These are phyloP conservation scores for Salix udensis DNA, from an alignment of 345 rosid genomes.

Conservation along the genomic window DNA sequence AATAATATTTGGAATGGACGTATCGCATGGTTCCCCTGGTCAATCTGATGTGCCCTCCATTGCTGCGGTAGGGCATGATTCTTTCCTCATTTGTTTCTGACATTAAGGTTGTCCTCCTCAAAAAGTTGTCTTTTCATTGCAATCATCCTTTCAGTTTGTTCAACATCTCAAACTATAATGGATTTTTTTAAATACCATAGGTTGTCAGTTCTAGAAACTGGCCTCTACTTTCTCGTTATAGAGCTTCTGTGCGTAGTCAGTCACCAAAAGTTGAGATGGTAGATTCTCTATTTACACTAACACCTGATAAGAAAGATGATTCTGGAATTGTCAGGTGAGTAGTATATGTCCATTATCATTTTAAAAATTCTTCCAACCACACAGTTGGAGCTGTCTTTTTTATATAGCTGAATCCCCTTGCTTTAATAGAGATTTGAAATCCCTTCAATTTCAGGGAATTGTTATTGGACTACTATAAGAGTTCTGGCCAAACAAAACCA, in stretches of 20 bases:
- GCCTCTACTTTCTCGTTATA: constrained; percentile 20
- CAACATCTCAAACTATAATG: neutral
- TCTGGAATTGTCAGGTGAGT: constrained; percentile 22
- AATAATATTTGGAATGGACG: constrained; percentile 29
- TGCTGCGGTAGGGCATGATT: constrained; percentile 20
- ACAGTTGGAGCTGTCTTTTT: neutral
- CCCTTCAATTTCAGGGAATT: constrained; percentile 17
- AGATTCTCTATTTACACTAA: constrained; percentile 11
- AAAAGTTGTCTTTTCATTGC: neutral
- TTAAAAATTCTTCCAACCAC: neutral
- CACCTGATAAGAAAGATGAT: neutral
- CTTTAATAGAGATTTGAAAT: neutral
- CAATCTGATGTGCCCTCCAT: constrained; percentile 24
- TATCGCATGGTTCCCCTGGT: constrained; percentile 28
- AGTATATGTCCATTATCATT: neutral
- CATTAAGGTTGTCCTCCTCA: neutral
- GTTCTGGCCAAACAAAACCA: constrained; percentile 23
- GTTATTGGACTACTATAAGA: constrained; percentile 17
- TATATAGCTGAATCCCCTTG: neutral
- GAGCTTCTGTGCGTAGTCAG: constrained; percentile 24
- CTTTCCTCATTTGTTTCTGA: neutral
- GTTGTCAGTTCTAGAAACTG: constrained; percentile 25
- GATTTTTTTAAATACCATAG: neutral
- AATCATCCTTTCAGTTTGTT: neutral
- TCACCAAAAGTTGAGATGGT: constrained; percentile 30